A percentile compares a stretch with the other conserved stretches of the same genome.
Evolutionary conservation across 148 eudicot genomes (phyloP).

Genomic region (Gaultheria prostrata): DNA sequence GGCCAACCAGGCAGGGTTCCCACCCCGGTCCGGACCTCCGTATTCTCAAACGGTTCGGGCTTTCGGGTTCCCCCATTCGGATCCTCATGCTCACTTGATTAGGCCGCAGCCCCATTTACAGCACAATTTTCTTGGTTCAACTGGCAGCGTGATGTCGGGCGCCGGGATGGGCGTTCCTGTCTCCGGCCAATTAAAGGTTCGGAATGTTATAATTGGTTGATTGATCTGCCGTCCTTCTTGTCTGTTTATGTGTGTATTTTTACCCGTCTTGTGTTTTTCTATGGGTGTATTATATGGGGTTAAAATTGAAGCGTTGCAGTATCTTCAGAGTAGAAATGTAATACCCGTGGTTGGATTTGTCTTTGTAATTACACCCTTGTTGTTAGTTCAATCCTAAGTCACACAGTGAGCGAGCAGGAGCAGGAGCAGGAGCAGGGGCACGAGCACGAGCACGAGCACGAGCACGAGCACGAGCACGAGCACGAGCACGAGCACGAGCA

Average conservation of each 20-base stretch:
- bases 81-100: slow-evolving; percentile 19
- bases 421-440: neutral
- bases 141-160: slow-evolving; percentile 18
- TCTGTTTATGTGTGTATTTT: neutral
- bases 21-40: slow-evolving; percentile 7
- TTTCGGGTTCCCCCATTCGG: slow-evolving; percentile 24
- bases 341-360: neutral
- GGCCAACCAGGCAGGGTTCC: slow-evolving; percentile 14
- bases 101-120: slow-evolving; percentile 27
- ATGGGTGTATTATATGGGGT: neutral
- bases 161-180: slow-evolving; percentile 27
- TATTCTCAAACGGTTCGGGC: slow-evolving; percentile 13
- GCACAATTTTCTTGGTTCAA: slow-evolving; percentile 18
- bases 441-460: no score
- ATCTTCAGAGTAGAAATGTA: neutral
- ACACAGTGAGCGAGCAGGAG: neutral
- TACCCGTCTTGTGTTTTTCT: neutral
- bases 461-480: no score
- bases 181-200: slow-evolving; percentile 23
- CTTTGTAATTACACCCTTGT: neutral
- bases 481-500: no score
- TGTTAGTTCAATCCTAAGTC: neutral
- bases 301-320: neutral
- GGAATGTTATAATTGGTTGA: neutral
- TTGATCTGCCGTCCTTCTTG: neutral